Conservation (phyloP, 192 early-diverging fungal genomes). For the Linnemannia hyalina region DNA sequence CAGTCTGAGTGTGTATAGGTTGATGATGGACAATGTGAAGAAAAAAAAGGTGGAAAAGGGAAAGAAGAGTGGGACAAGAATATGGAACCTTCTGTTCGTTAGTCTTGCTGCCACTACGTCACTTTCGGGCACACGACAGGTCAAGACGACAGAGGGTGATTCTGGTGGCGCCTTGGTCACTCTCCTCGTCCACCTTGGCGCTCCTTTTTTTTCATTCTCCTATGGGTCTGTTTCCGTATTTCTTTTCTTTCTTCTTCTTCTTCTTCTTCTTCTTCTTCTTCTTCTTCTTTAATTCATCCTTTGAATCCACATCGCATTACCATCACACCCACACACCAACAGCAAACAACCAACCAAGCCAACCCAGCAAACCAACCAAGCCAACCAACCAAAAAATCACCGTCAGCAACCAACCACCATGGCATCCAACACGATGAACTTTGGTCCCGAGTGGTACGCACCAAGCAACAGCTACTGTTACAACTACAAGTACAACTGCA, state of each 20-base stretch:
- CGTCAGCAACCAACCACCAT: constrained; percentile 19
- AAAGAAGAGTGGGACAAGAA: background rate
- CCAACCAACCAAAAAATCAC: background rate
- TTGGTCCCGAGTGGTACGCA: constrained; percentile 81
- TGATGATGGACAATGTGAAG: constrained; percentile 8
- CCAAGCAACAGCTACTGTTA: background rate
- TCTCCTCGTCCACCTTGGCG: background rate
- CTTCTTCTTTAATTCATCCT: constrained; percentile 7
- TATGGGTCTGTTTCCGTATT: no score
- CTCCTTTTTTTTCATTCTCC: background rate
- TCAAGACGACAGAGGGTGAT: background rate
- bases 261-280: constrained; percentile 9
- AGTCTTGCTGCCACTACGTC: constrained; percentile 6
- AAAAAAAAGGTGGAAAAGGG: background rate
- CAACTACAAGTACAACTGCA: background rate
- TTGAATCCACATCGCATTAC: constrained; percentile 1
- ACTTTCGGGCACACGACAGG: background rate
- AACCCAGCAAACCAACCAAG: background rate
- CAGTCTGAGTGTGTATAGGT: background rate
- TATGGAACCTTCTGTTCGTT: background rate
- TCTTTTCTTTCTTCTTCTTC: background rate
- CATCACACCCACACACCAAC: background rate
- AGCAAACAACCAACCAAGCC: background rate
- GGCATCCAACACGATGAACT: constrained; percentile 77
- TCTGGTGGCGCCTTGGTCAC: background rate